Evolutionary conservation across 148 eudicot species (phyloP).

Genomic region (Rhododendron williamsianum): DNA sequence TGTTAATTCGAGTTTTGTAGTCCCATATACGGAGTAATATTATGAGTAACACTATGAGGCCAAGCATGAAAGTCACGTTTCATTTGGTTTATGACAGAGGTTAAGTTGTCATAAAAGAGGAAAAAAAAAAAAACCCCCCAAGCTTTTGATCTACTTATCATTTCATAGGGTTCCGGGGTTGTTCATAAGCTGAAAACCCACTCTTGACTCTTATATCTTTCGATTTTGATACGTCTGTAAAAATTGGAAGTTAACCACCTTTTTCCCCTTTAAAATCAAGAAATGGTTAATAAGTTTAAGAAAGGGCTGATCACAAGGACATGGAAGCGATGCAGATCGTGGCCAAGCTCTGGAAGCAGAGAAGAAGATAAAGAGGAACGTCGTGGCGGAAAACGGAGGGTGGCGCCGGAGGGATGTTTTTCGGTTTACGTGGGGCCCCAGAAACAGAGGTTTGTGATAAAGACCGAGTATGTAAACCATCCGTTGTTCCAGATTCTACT

Average conservation of each 20-base stretch:
- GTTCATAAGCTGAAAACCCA: conserved; percentile 8
- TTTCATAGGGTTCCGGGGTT: neutral
- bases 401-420: conserved; percentile 58
- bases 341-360: conserved; percentile 14
- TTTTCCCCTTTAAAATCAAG: too few relatives aligned
- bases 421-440: conserved; percentile 74
- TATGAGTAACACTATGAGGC: conserved; percentile 36
- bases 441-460: conserved; percentile 61
- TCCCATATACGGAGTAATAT: too few relatives aligned
- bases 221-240: neutral
- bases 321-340: conserved; percentile 58
- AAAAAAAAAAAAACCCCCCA: too few relatives aligned
- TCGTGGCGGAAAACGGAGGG: neutral
- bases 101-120: neutral
- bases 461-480: conserved; percentile 46
- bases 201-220: neutral
- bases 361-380: neutral
- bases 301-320: conserved; percentile 46
- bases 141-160: neutral
- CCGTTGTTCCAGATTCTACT: conserved; percentile 53
- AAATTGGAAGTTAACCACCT: too few relatives aligned
- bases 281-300: conserved; percentile 39
- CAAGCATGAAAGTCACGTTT: conserved; percentile 24
- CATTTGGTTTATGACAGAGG: conserved; percentile 43
- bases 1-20: neutral